These are phyloP conservation scores for Lactarius vividus DNA, from an alignment of 768 basidiomycete species.

Conservation along the genomic window DNA sequence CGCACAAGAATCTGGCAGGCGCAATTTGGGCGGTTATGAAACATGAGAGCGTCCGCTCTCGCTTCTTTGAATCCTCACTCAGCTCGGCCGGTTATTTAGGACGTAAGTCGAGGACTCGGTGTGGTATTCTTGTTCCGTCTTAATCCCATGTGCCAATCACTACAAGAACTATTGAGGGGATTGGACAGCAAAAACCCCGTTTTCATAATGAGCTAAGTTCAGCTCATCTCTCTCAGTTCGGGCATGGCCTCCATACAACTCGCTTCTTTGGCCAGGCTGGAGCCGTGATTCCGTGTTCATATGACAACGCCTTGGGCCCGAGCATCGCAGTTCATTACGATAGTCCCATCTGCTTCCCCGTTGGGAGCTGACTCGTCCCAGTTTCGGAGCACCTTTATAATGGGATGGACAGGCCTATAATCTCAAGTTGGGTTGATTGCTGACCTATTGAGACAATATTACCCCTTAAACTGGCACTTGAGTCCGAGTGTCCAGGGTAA, in stretches of 20 bases:
- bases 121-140: not conserved
- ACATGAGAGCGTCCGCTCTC: not conserved
- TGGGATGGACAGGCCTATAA: not conserved
- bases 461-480: not conserved
- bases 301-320: slow-evolving; percentile 1
- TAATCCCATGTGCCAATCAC: not conserved
- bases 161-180: not conserved
- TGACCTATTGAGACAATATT: not conserved
- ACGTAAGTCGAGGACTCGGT: not conserved
- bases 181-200: not conserved
- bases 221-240: not conserved
- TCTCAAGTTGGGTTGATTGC: not conserved
- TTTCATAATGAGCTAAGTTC: not conserved
- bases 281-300: not conserved
- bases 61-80: not conserved
- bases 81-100: not conserved
- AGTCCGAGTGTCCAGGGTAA: not conserved
- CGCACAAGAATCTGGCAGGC: not conserved
- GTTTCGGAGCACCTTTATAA: not conserved
- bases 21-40: slow-evolving; percentile 17
- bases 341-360: not conserved
- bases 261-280: not conserved
- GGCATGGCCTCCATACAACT: not conserved
- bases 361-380: not conserved
- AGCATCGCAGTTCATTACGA: not conserved